A percentile compares a stretch with the other conserved stretches of the same genome.
These are phyloP conservation scores for Penicillium psychrosexuale DNA, from an alignment of 2,329 filamentous ascomycete species.

Conservation along the genomic window DNA sequence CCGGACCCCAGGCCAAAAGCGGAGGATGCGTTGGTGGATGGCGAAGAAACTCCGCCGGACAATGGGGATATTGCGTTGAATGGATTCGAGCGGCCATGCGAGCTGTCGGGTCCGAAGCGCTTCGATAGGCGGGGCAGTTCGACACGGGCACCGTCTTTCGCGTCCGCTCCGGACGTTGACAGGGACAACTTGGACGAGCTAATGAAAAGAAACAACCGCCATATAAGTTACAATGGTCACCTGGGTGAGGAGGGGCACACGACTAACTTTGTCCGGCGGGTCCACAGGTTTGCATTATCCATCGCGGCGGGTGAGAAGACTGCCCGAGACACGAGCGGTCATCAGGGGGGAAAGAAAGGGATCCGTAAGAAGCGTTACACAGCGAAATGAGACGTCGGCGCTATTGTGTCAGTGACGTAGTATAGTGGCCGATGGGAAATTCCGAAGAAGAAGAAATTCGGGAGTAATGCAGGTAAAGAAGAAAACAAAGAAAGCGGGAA, in stretches of 20 bases:
- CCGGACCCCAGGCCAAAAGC: constrained; percentile 93
- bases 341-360: constrained; percentile 29
- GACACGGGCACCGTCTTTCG: constrained; percentile 53
- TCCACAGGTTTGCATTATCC: constrained; percentile 53
- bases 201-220: constrained; percentile 12
- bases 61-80: constrained; percentile 74
- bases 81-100: constrained; percentile 71
- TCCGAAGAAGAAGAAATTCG: background rate
- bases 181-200: constrained; percentile 90
- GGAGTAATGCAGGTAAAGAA: background rate
- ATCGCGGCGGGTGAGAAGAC: constrained; percentile 39
- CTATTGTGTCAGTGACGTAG: constrained; percentile 8
- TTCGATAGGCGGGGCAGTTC: constrained; percentile 65
- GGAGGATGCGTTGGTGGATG: constrained; percentile 73
- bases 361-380: constrained; percentile 15
- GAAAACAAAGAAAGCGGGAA: background rate
- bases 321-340: constrained; percentile 38
- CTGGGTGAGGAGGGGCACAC: constrained; percentile 1
- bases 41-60: constrained; percentile 67
- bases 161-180: constrained; percentile 63
- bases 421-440: constrained; percentile 2
- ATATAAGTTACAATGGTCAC: background rate
- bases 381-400: constrained; percentile 3
- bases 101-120: constrained; percentile 70
- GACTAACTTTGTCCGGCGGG: constrained; percentile 48